phyloP scores from a whole-genome alignment of 202 grass and related monocot species.

The Schoenoplectus tabernaemontani region DNA sequence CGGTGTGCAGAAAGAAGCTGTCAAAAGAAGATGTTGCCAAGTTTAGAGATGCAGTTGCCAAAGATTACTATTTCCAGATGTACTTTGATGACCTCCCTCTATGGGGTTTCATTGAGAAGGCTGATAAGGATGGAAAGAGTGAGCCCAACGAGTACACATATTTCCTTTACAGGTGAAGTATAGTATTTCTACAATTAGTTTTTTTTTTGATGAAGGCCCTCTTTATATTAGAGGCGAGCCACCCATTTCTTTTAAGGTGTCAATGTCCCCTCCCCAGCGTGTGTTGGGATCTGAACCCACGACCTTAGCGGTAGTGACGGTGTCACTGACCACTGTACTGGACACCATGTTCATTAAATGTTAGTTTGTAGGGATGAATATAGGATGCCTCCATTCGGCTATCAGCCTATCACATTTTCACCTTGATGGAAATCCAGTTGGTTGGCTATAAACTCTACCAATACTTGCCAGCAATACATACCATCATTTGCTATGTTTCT shows the following conservation, averaged over 20 bases:
- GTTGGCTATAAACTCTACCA: neutral
- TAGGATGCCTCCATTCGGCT: neutral
- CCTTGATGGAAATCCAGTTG: neutral
- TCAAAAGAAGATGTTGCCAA: conserved; percentile 58
- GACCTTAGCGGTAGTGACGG: no score
- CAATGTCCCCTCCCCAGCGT: no score
- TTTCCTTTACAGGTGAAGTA: conserved; percentile 56
- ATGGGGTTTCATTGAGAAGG: conserved; percentile 92
- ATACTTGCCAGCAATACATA: neutral
- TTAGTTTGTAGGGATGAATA: neutral
- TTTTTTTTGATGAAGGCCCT: no score
- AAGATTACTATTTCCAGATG: conserved; percentile 99
- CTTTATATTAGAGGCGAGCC: no score
- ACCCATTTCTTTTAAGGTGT: no score
- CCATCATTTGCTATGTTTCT: neutral
- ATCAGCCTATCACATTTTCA: neutral
- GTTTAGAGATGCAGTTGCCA: conserved; percentile 58
- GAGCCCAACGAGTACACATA: conserved; percentile 62
- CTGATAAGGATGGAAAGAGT: conserved; percentile 55
- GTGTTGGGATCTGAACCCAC: no score
- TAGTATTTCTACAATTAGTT: neutral
- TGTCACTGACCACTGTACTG: no score
- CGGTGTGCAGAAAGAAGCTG: conserved; percentile 73
- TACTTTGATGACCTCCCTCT: conserved; percentile 94
- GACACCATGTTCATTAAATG: no score